Evolutionary conservation across 2,329 filamentous ascomycete species (phyloP).

Genomic region (Aspergillus arachidicola): DNA sequence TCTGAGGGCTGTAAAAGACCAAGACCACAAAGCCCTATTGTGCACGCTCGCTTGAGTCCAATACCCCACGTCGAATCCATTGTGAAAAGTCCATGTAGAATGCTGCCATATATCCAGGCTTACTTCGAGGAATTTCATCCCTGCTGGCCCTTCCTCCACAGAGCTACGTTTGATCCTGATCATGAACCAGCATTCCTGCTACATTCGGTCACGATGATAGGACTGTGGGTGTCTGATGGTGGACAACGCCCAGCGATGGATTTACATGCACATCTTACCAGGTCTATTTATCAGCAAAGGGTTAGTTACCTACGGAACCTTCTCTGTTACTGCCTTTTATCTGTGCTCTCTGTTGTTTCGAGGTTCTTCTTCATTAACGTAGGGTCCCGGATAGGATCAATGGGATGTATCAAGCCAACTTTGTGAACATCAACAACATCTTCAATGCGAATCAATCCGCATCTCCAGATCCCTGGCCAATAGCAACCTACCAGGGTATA

Average conservation of each 20-base stretch:
- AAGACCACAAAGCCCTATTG: too few relatives aligned
- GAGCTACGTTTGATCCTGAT: constrained; percentile 17
- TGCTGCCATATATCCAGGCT: constrained; percentile 9
- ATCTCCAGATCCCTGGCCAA: constrained; percentile 20
- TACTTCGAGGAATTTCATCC: constrained; percentile 31
- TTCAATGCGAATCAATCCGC: not conserved
- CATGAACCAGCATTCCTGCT: constrained; percentile 25
- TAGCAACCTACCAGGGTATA: constrained; percentile 32
- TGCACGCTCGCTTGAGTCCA: too few relatives aligned
- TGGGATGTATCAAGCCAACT: not conserved
- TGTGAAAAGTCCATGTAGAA: not conserved
- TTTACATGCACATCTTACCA: not conserved
- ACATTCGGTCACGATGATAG: constrained; percentile 28
- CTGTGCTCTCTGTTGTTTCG: too few relatives aligned
- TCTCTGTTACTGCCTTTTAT: too few relatives aligned
- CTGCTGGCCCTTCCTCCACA: constrained; percentile 28
- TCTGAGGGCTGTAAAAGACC: not conserved
- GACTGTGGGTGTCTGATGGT: constrained; percentile 19
- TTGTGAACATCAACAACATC: not conserved
- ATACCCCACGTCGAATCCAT: not conserved
- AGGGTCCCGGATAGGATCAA: not conserved
- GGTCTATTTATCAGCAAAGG: not conserved
- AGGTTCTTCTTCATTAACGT: too few relatives aligned
- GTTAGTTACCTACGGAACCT: not conserved
- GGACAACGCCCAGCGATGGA: not conserved